Percentiles rank a stretch among this genome's conserved stretches.
Conservation (phyloP, 495 filamentous ascomycete species). For the Podospora comata region DNA sequence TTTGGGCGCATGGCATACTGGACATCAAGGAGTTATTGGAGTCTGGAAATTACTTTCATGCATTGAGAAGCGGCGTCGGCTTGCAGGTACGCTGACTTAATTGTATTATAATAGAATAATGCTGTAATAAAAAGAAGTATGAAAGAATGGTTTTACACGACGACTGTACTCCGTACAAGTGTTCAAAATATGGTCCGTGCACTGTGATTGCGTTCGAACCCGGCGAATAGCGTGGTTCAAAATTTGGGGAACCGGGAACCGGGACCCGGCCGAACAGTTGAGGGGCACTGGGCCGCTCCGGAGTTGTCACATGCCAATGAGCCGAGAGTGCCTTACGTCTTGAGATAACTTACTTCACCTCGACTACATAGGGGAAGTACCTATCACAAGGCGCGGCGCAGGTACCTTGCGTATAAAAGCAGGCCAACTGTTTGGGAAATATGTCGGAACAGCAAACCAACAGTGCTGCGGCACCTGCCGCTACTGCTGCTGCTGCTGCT, state of each 20-base stretch:
- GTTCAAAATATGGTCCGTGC: background rate
- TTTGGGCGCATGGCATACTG: background rate
- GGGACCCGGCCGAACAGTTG: background rate
- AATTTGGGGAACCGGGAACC: background rate
- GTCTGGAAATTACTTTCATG: background rate
- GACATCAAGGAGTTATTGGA: background rate
- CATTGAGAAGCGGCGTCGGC: background rate
- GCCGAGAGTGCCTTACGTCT: background rate
- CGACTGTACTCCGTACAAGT: background rate
- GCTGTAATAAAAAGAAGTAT: background rate
- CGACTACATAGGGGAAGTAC: background rate
- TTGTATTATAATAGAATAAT: background rate
- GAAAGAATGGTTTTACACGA: background rate
- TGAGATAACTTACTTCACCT: background rate
- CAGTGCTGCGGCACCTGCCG: background rate
- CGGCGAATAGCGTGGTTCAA: background rate
- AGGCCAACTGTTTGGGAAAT: background rate
- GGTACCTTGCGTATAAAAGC: background rate
- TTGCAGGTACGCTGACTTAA: background rate
- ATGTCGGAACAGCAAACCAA: background rate
- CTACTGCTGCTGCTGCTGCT: too few relatives aligned
- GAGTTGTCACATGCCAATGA: background rate
- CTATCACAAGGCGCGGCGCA: background rate
- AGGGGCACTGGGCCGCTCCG: background rate
- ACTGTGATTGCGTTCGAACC: background rate